Conservation (phyloP, 139 green algal species). For the Tetradesmus obliquus region DNA sequence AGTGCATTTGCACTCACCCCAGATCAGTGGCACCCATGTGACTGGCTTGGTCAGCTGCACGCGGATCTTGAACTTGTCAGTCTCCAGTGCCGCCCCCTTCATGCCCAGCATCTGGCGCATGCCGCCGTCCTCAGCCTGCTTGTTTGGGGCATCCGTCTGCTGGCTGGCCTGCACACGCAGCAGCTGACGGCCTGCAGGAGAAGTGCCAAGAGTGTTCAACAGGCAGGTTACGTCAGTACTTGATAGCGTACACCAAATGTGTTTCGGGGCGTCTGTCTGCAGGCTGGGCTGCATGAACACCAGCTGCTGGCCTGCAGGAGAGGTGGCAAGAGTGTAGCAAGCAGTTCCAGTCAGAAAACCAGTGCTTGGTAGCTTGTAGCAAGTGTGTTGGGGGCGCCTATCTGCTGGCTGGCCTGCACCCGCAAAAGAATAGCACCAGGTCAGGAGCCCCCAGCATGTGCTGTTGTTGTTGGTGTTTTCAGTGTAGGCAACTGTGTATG, state of each 20-base stretch:
- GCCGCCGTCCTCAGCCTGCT: not conserved
- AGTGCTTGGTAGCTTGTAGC: too few species aligned
- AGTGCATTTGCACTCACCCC: conserved; percentile 72
- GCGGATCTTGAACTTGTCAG: conserved; percentile 96
- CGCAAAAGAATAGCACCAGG: not conserved
- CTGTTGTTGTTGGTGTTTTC: not conserved
- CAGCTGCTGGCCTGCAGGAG: not conserved
- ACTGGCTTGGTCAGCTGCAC: conserved; percentile 99
- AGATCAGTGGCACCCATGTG: conserved; percentile 99
- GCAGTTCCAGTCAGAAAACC: not conserved
- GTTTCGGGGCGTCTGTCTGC: not conserved
- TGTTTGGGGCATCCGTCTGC: conserved; percentile 2
- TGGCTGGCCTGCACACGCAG: conserved; percentile 1
- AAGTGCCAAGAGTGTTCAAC: too few species aligned
- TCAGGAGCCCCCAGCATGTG: not conserved
- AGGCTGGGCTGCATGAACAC: not conserved
- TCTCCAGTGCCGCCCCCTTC: conserved; percentile 83
- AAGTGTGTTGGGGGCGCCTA: not conserved
- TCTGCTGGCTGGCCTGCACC: not conserved
- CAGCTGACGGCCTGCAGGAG: not conserved
- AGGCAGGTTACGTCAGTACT: too few species aligned
- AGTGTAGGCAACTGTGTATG: too few species aligned
- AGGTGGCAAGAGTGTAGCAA: not conserved
- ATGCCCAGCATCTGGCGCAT: conserved; percentile 91
- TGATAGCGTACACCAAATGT: too few species aligned